A percentile compares a stretch with the other conserved stretches of the same genome.
Evolutionary conservation across 1,284 basidiomycete genomes (phyloP).

Genomic region (Cutaneotrichosporon daszewskae): DNA sequence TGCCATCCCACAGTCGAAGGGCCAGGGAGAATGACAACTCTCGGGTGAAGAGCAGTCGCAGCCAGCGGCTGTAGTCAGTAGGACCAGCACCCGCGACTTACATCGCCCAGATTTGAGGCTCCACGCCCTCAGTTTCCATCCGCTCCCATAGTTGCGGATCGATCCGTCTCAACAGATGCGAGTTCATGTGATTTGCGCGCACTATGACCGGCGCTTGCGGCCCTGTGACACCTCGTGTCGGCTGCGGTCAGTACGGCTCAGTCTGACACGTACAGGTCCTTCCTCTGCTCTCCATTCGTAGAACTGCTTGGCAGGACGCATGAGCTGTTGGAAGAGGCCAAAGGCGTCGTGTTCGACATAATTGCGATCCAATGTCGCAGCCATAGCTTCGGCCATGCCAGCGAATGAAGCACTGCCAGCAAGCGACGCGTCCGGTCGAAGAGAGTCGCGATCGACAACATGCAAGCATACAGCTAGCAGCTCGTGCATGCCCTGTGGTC

Average conservation of each 20-base stretch:
- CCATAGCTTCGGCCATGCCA: constrained; percentile 25
- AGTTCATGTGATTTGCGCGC: constrained; percentile 71
- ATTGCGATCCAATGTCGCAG: constrained; percentile 34
- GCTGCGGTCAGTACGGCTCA: not conserved
- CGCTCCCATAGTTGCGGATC: constrained; percentile 74
- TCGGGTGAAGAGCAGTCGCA: constrained; percentile 80
- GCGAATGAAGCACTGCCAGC: not conserved
- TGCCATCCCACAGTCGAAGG: constrained; percentile 79
- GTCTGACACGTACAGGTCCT: constrained; percentile 26
- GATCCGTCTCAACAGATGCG: constrained; percentile 62
- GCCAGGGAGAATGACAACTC: constrained; percentile 68
- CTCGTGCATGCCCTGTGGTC: constrained; percentile 88
- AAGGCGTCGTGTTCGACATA: constrained; percentile 63
- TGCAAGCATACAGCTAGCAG: constrained; percentile 77
- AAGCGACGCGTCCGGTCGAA: constrained; percentile 29
- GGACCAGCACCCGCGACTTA: constrained; percentile 46
- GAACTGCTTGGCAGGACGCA: constrained; percentile 70
- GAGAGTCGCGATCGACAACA: constrained; percentile 73
- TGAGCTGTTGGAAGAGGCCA: constrained; percentile 68
- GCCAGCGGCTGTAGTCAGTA: constrained; percentile 64
- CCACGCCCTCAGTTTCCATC: constrained; percentile 71
- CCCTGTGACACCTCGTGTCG: constrained; percentile 25
- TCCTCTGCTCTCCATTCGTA: constrained; percentile 74
- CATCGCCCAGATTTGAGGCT: constrained; percentile 93
- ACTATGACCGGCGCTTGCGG: constrained; percentile 67